These are phyloP conservation scores for Polygonum aviculare DNA, from an alignment of 148 eudicot genomes.

Conservation along the genomic window DNA sequence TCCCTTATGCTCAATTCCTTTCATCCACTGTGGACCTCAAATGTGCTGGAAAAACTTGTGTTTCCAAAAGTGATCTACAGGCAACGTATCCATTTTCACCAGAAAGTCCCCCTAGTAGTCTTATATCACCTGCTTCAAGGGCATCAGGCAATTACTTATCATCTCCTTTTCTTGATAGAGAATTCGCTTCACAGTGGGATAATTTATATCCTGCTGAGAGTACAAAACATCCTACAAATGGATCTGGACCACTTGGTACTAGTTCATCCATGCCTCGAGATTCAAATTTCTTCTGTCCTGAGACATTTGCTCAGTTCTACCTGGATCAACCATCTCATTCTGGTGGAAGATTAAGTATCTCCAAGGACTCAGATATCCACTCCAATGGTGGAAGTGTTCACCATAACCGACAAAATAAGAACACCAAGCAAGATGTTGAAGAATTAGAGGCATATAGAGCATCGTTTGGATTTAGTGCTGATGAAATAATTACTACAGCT, in stretches of 20 bases:
- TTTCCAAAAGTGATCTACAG: slow-evolving; percentile 55
- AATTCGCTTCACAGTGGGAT: slow-evolving; percentile 43
- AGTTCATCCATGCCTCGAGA: slow-evolving; percentile 48
- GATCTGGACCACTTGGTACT: slow-evolving; percentile 36
- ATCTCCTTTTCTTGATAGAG: slow-evolving; percentile 47
- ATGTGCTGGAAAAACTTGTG: slow-evolving; percentile 36
- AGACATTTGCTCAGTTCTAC: slow-evolving; percentile 91
- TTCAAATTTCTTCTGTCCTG: slow-evolving; percentile 96
- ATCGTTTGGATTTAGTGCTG: slow-evolving; percentile 99
- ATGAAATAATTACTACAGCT: slow-evolving; percentile 78
- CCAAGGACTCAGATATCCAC: slow-evolving; percentile 71
- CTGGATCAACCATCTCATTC: slow-evolving; percentile 74
- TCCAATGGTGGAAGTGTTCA: slow-evolving; percentile 45
- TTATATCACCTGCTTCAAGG: slow-evolving; percentile 63
- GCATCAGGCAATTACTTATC: slow-evolving; percentile 38
- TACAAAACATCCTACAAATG: slow-evolving; percentile 31
- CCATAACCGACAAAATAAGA: slow-evolving; percentile 63
- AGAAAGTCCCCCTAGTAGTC: slow-evolving; percentile 82
- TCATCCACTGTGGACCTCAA: slow-evolving; percentile 55
- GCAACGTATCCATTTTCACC: slow-evolving; percentile 68
- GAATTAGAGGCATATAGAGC: slow-evolving; percentile 97
- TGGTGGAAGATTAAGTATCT: slow-evolving; percentile 85
- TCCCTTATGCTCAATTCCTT: slow-evolving; percentile 86
- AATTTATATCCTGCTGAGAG: slow-evolving; percentile 38
- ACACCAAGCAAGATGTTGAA: slow-evolving; percentile 70